Conservation (phyloP, 1,284 basidiomycete genomes). For the Ustilago curta region DNA sequence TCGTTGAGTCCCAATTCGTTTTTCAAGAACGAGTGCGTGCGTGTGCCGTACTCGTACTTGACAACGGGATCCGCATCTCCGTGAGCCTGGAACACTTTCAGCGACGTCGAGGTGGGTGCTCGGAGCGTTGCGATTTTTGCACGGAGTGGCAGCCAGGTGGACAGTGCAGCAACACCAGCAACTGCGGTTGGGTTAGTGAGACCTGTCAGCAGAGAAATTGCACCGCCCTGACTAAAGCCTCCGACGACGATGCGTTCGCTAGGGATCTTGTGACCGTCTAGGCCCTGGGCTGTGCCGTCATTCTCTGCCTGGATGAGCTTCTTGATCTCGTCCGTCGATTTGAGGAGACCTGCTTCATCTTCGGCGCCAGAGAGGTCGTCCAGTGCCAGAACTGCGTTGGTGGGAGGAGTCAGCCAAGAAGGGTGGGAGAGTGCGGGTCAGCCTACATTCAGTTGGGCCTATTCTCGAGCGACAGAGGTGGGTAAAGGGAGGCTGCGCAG, state of each 20-base stretch:
- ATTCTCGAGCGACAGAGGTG: not conserved
- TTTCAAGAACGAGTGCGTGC: slow-evolving; percentile 53
- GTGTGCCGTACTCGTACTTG: slow-evolving; percentile 55
- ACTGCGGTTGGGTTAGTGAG: slow-evolving; percentile 51
- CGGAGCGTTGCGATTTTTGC: slow-evolving; percentile 56
- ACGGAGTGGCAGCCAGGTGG: slow-evolving; percentile 66
- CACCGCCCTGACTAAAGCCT: slow-evolving; percentile 65
- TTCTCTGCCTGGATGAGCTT: slow-evolving; percentile 63
- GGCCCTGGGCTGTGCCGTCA: slow-evolving; percentile 54
- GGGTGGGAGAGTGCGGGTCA: not conserved
- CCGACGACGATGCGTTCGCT: slow-evolving; percentile 63
- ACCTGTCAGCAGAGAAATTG: slow-evolving; percentile 61
- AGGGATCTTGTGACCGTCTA: slow-evolving; percentile 57
- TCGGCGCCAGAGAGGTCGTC: slow-evolving; percentile 62
- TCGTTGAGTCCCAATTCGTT: slow-evolving; percentile 51
- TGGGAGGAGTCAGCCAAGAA: not conserved
- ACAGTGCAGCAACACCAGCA: slow-evolving; percentile 63
- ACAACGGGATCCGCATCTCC: slow-evolving; percentile 65
- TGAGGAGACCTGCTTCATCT: slow-evolving; percentile 64
- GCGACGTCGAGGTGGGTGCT: slow-evolving; percentile 30
- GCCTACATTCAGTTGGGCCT: not conserved
- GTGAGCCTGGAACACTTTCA: slow-evolving; percentile 66
- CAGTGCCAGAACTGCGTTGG: slow-evolving; percentile 38
- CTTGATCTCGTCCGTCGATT: slow-evolving; percentile 57
- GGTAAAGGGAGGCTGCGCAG: slow-evolving; percentile 1